Percentiles rank a stretch among this genome's conserved stretches.
Conservation (phyloP, 2,329 filamentous ascomycete genomes). For the Geoglossum cookeanum region DNA sequence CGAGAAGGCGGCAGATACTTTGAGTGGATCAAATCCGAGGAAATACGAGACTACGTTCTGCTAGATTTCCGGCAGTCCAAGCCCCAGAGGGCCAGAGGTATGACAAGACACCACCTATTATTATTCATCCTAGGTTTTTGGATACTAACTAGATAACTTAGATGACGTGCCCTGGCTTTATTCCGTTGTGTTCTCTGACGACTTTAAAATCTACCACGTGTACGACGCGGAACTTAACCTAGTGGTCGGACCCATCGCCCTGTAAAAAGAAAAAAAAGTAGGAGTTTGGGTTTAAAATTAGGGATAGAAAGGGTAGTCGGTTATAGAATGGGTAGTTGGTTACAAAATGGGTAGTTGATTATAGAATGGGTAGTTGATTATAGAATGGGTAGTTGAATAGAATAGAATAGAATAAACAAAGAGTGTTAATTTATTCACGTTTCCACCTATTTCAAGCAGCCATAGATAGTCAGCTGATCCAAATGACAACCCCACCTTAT, state of each 20-base stretch:
- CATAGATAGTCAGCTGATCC: too few species aligned
- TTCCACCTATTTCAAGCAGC: too few species aligned
- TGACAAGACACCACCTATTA: not conserved
- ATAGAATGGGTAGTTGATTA: too few species aligned
- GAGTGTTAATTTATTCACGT: too few species aligned
- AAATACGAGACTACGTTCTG: not conserved
- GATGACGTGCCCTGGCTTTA: not conserved
- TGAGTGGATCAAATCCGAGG: not conserved
- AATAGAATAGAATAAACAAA: too few species aligned
- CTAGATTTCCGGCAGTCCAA: not conserved
- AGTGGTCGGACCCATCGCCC: not conserved
- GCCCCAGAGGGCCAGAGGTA: not conserved
- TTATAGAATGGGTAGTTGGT: too few species aligned
- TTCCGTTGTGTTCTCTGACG: not conserved
- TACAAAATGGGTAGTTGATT: too few species aligned
- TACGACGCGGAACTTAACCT: not conserved
- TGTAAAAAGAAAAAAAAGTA: too few species aligned
- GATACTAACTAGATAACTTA: not conserved
- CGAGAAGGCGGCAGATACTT: not conserved
- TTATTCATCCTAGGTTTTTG: not conserved
- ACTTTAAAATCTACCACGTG: not conserved
- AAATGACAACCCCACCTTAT: too few species aligned
- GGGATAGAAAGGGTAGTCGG: too few species aligned
- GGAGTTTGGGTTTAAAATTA: too few species aligned
- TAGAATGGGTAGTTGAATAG: too few species aligned